phyloP scores from a whole-genome alignment of 192 early-diverging fungal genomes.

The Obelidium mucronatum region DNA sequence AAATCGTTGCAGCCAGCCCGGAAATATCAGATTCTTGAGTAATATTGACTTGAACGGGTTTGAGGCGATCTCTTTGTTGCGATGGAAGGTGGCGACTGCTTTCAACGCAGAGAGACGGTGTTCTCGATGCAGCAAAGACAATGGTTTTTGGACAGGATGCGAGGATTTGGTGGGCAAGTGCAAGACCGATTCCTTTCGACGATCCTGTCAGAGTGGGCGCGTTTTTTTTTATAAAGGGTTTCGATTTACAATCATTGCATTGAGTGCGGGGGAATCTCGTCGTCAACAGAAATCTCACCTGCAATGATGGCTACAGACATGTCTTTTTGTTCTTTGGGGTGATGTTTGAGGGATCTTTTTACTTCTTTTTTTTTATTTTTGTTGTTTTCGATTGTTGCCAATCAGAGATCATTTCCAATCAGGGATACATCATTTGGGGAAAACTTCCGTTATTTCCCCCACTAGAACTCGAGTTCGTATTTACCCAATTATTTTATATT shows the following conservation, averaged over 20 bases:
- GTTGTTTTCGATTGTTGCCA: too few relatives aligned
- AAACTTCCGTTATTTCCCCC: too few relatives aligned
- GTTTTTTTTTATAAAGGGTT: neutral
- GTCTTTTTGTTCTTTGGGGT: neutral
- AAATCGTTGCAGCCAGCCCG: neutral
- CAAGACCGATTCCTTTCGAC: slow-evolving; percentile 37
- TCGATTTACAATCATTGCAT: neutral
- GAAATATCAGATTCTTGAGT: neutral
- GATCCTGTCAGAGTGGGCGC: slow-evolving; percentile 10
- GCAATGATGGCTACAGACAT: slow-evolving; percentile 12
- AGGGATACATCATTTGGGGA: too few relatives aligned
- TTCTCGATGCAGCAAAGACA: slow-evolving; percentile 31
- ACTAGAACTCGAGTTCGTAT: too few relatives aligned
- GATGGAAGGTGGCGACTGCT: neutral
- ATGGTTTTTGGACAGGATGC: neutral
- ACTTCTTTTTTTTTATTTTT: too few relatives aligned
- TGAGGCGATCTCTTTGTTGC: neutral
- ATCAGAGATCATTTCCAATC: too few relatives aligned
- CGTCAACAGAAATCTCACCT: neutral
- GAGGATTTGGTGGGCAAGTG: slow-evolving; percentile 26
- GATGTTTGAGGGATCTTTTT: too few relatives aligned
- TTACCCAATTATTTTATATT: too few relatives aligned
- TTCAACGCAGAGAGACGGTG: neutral
- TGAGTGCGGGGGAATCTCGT: neutral
- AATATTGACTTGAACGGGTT: slow-evolving; percentile 15